phyloP scores from a whole-genome alignment of 2,329 filamentous ascomycete species.

The Cadophora luteo-olivacea region DNA sequence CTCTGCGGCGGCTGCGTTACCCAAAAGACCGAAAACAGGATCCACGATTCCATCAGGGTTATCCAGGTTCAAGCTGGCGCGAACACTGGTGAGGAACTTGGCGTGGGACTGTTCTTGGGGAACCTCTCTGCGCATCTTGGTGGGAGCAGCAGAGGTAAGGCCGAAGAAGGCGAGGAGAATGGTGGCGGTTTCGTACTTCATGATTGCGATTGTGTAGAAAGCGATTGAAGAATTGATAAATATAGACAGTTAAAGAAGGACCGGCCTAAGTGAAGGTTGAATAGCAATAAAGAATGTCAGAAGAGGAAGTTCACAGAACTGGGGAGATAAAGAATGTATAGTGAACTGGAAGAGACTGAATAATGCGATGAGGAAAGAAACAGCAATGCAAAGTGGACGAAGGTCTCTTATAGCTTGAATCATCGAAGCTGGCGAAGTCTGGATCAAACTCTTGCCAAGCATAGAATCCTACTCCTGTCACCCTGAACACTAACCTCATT shows the following conservation, averaged over 20 bases:
- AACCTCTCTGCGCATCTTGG: slow-evolving; percentile 52
- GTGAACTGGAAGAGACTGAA: slow-evolving; percentile 39
- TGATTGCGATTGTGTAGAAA: slow-evolving; percentile 37
- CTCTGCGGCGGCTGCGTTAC: slow-evolving; percentile 55
- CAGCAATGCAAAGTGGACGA: slow-evolving; percentile 23
- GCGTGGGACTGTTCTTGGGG: slow-evolving; percentile 64
- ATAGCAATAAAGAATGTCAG: slow-evolving; percentile 41
- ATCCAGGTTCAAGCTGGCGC: slow-evolving; percentile 52
- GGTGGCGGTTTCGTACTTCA: slow-evolving; percentile 45
- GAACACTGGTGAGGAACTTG: slow-evolving; percentile 54
- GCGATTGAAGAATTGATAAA: slow-evolving; percentile 21
- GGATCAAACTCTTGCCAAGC: slow-evolving; percentile 32
- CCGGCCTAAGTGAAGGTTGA: slow-evolving; percentile 39
- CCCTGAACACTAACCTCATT: slow-evolving; percentile 26
- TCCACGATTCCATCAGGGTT: slow-evolving; percentile 57
- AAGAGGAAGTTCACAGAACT: slow-evolving; percentile 45
- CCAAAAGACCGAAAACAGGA: slow-evolving; percentile 59
- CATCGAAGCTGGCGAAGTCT: slow-evolving; percentile 22
- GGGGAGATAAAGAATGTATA: slow-evolving; percentile 42
- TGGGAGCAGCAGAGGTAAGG: slow-evolving; percentile 43
- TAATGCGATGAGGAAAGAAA: slow-evolving; percentile 38
- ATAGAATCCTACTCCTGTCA: slow-evolving; percentile 31
- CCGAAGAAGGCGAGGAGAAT: slow-evolving; percentile 42
- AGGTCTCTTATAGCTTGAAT: slow-evolving; percentile 38
- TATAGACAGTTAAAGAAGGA: slow-evolving; percentile 38